Conservation (phyloP, 495 filamentous ascomycete species). For the Sabuloglossum arenarium region DNA sequence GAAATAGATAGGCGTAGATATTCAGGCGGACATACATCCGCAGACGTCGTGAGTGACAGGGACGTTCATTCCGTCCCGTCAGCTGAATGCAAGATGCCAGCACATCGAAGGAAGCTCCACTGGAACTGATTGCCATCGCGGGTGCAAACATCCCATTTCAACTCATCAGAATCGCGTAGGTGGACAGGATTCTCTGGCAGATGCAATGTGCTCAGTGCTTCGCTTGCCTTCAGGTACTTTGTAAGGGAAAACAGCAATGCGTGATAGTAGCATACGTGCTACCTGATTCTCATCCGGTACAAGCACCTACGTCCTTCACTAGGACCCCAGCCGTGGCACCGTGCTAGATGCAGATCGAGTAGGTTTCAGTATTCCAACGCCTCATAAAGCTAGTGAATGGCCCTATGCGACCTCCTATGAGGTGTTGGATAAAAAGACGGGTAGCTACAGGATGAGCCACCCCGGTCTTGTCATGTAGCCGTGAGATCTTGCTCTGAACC, state of each 20-base stretch:
- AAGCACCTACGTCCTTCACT: background rate
- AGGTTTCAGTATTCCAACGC: constrained; percentile 1
- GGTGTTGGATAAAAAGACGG: background rate
- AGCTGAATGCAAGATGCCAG: constrained; percentile 3
- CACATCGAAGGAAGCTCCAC: background rate
- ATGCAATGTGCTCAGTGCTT: background rate
- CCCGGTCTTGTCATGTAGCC: background rate
- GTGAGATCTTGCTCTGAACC: background rate
- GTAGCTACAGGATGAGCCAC: background rate
- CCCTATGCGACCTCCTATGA: background rate
- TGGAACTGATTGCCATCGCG: constrained; percentile 1
- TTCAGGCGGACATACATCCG: background rate
- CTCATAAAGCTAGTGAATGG: background rate
- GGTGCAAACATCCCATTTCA: constrained; percentile 1
- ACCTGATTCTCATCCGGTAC: background rate
- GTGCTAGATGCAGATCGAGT: constrained; percentile 1
- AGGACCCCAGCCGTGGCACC: background rate
- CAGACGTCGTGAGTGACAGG: background rate
- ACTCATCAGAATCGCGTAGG: constrained; percentile 1
- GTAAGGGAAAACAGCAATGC: background rate
- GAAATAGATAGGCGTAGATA: background rate
- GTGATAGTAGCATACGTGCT: background rate
- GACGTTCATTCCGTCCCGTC: background rate
- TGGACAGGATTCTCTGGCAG: background rate
- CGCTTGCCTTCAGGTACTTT: background rate